phyloP scores from a whole-genome alignment of 2,329 filamentous ascomycete species.

The Ceratocystis ficicola region DNA sequence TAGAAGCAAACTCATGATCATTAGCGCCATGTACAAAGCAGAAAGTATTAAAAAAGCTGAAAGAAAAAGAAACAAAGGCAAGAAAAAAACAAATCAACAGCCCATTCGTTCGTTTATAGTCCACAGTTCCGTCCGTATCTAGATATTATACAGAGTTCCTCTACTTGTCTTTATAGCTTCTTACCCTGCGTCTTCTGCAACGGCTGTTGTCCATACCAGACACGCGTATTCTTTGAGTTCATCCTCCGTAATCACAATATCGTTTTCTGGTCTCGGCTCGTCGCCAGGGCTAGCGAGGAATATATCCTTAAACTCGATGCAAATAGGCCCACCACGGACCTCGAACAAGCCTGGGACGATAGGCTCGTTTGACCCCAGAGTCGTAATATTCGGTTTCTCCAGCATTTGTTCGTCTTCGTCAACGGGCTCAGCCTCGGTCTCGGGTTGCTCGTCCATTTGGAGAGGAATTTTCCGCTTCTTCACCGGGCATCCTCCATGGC shows the following conservation, averaged over 20 bases:
- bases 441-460: constrained; percentile 9
- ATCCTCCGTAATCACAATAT: constrained; percentile 18
- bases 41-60: constrained; percentile 7
- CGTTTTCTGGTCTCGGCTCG: constrained; percentile 4
- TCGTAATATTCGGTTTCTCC: constrained; percentile 18
- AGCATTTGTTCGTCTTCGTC: constrained; percentile 10
- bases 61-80: background rate
- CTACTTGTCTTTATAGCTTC: background rate
- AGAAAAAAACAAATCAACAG: background rate
- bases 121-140: background rate
- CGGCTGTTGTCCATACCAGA: constrained; percentile 15
- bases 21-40: constrained; percentile 6
- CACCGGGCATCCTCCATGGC: constrained; percentile 13
- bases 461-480: constrained; percentile 13
- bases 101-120: background rate
- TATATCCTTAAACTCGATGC: constrained; percentile 14
- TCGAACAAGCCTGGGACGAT: constrained; percentile 25
- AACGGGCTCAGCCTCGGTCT: background rate
- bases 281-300: constrained; percentile 14
- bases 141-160: constrained; percentile 2
- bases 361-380: background rate
- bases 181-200: constrained; percentile 11
- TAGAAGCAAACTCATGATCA: background rate
- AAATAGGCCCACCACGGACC: constrained; percentile 12
- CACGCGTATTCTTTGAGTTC: constrained; percentile 17